Evolutionary conservation across 805 yeast genomes (phyloP).

Genomic region (Metschnikowia colocasiae): DNA sequence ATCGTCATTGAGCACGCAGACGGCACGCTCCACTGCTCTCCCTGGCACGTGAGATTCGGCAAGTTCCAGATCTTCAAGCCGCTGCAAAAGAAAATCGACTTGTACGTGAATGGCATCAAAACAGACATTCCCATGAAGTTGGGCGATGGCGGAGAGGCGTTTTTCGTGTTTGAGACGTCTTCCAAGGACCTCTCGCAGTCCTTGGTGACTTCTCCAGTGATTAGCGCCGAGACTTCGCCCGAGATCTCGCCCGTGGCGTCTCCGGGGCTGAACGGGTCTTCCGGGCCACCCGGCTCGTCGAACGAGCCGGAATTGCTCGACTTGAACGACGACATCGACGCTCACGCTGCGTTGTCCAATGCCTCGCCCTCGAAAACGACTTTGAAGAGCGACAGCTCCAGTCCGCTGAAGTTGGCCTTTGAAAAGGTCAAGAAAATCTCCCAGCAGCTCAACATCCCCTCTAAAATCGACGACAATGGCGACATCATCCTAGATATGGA

Average conservation of each 20-base stretch:
- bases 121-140: constrained; percentile 91
- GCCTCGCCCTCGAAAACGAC: constrained; percentile 18
- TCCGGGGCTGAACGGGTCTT: constrained; percentile 10
- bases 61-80: constrained; percentile 90
- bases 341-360: constrained; percentile 24
- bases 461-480: constrained; percentile 83
- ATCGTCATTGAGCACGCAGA: constrained; percentile 89
- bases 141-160: constrained; percentile 98
- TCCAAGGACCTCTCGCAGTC: constrained; percentile 63
- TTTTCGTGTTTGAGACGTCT: constrained; percentile 88
- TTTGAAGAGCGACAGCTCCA: constrained; percentile 15
- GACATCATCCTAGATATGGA: constrained; percentile 90
- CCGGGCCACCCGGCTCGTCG: background rate
- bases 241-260: constrained; percentile 29
- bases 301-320: constrained; percentile 35
- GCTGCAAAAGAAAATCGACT: constrained; percentile 89
- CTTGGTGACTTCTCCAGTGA: constrained; percentile 81
- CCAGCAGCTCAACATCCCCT: constrained; percentile 75
- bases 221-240: constrained; percentile 66
- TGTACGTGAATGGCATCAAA: constrained; percentile 75
- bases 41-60: constrained; percentile 95
- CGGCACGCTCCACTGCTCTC: constrained; percentile 81
- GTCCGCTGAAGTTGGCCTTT: constrained; percentile 33
- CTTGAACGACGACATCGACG: constrained; percentile 33
- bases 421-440: constrained; percentile 63